These are phyloP conservation scores for Alternaria brassicicola DNA, from an alignment of 2,329 filamentous ascomycete species.

Conservation along the genomic window DNA sequence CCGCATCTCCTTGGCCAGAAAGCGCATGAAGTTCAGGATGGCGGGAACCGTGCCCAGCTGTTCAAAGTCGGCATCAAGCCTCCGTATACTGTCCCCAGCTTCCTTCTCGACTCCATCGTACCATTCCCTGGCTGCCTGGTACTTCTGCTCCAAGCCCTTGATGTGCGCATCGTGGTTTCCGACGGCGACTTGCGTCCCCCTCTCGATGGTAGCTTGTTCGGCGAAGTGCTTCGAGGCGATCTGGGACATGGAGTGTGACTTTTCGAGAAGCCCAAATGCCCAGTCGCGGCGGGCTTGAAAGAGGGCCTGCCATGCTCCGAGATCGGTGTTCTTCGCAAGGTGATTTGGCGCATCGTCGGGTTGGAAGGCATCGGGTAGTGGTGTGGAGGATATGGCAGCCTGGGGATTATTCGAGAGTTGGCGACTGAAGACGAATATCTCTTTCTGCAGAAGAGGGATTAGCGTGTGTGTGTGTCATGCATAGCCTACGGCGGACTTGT, in stretches of 20 bases:
- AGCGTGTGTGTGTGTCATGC: constrained; percentile 7
- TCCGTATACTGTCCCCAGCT: constrained; percentile 66
- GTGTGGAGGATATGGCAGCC: constrained; percentile 58
- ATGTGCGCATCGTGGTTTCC: constrained; percentile 82
- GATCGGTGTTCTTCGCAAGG: constrained; percentile 76
- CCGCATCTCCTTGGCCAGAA: constrained; percentile 46
- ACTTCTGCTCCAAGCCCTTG: constrained; percentile 72
- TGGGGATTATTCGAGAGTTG: constrained; percentile 55
- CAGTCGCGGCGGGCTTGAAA: constrained; percentile 82
- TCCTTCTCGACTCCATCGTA: constrained; percentile 70
- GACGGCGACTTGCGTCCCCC: constrained; percentile 82
- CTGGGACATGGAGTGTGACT: constrained; percentile 69
- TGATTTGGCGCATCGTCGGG: constrained; percentile 75
- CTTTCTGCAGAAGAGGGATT: constrained; percentile 62
- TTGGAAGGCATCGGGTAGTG: constrained; percentile 63
- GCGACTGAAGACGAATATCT: constrained; percentile 92
- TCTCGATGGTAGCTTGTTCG: constrained; percentile 77
- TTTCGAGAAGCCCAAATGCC: constrained; percentile 73
- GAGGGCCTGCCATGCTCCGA: constrained; percentile 86
- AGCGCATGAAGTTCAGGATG: constrained; percentile 66
- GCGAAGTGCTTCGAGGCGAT: constrained; percentile 69
- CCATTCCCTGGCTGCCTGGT: constrained; percentile 74
- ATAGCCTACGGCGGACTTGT: constrained; percentile 26
- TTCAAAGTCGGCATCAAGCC: constrained; percentile 72
- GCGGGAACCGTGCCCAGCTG: constrained; percentile 69